Evolutionary conservation across 768 basidiomycete genomes (phyloP).

Genomic region (Termitomyces sp.): DNA sequence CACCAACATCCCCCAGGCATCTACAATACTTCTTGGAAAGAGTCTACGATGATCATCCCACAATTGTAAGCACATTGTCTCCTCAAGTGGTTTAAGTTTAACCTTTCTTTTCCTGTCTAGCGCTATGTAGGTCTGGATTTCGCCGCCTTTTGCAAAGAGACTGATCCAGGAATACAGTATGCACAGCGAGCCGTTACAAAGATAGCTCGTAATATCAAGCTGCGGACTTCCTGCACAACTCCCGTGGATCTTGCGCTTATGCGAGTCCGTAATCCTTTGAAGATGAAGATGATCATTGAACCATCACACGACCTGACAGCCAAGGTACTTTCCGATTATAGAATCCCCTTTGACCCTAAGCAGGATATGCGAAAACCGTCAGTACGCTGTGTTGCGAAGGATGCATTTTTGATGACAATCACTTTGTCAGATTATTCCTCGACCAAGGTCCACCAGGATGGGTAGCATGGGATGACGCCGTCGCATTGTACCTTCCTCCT

Average conservation of each 20-base stretch:
- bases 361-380: slow-evolving; percentile 37
- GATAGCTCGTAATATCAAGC: slow-evolving; percentile 68
- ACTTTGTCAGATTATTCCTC: slow-evolving; percentile 36
- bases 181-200: slow-evolving; percentile 76
- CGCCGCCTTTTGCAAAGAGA: not conserved
- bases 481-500: slow-evolving; percentile 44
- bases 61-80: slow-evolving; percentile 43
- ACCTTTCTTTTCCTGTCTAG: slow-evolving; percentile 23
- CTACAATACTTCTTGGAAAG: slow-evolving; percentile 56
- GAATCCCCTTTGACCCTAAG: slow-evolving; percentile 37
- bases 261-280: slow-evolving; percentile 64
- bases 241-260: slow-evolving; percentile 57
- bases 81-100: not conserved
- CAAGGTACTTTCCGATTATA: slow-evolving; percentile 53
- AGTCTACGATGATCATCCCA: slow-evolving; percentile 58
- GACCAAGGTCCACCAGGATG: slow-evolving; percentile 63
- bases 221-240: slow-evolving; percentile 62
- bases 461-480: slow-evolving; percentile 53
- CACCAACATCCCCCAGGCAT: slow-evolving; percentile 41
- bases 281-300: slow-evolving; percentile 41
- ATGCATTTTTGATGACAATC: not conserved
- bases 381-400: slow-evolving; percentile 17
- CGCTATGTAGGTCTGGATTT: slow-evolving; percentile 45
- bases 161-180: slow-evolving; percentile 36
- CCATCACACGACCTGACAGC: slow-evolving; percentile 49